phyloP scores from a whole-genome alignment of 23 red algal species.

The Gracilaria vermiculophylla region DNA sequence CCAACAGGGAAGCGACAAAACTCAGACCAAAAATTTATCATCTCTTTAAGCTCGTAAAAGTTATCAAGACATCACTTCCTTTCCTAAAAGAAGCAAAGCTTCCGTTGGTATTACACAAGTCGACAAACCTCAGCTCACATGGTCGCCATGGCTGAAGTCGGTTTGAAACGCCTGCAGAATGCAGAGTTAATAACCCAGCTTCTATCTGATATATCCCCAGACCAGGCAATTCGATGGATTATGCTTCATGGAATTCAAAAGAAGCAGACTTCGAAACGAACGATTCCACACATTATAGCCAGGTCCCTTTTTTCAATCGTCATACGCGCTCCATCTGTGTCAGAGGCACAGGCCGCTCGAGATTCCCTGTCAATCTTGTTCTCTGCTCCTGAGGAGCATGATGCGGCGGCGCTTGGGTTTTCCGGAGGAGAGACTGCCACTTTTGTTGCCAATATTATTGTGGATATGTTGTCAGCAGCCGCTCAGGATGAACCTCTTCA shows the following conservation, averaged over 20 bases:
- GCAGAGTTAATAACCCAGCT: neutral
- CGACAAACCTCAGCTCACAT: neutral
- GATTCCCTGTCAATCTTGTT: neutral
- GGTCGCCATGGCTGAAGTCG: neutral
- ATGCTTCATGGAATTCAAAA: slow-evolving; percentile 21
- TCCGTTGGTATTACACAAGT: neutral
- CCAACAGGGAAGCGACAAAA: no score
- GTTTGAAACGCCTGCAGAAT: neutral
- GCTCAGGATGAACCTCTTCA: slow-evolving; percentile 28
- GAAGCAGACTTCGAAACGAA: neutral
- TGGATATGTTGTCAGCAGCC: slow-evolving; percentile 24
- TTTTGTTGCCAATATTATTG: neutral
- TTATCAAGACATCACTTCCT: no score
- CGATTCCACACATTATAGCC: slow-evolving; percentile 9
- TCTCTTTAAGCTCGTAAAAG: no score
- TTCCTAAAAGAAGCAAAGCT: no score
- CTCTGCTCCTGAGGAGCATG: neutral
- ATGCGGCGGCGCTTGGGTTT: slow-evolving; percentile 36
- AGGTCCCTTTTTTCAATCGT: slow-evolving; percentile 43
- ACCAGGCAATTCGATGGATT: slow-evolving; percentile 26
- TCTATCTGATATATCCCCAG: slow-evolving; percentile 44
- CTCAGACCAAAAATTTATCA: no score
- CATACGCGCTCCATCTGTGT: slow-evolving; percentile 20
- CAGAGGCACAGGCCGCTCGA: slow-evolving; percentile 10
- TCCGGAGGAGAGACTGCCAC: neutral